A percentile compares a stretch with the other conserved stretches of the same genome.
Conservation (phyloP, 345 rosid species). For the Rhodomyrtus tomentosa region DNA sequence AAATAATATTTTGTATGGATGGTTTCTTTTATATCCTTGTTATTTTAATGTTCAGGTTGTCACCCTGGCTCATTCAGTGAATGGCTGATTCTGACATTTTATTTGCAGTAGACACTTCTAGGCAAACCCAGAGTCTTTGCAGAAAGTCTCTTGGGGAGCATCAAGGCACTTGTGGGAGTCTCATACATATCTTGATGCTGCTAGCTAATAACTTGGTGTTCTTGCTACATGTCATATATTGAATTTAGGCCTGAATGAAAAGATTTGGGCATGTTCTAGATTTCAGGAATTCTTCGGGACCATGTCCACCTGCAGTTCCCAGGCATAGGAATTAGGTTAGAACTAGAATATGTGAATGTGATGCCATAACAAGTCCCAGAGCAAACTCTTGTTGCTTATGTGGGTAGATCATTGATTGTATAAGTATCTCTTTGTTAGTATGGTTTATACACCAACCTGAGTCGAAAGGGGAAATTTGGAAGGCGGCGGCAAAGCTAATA, state of each 20-base stretch:
- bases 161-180: neutral
- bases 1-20: neutral
- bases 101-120: neutral
- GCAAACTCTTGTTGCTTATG: neutral
- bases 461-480: neutral
- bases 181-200: neutral
- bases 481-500: neutral
- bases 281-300: neutral
- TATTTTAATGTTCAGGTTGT: neutral
- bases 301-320: neutral
- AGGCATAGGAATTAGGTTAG: neutral
- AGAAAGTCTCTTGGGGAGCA: neutral
- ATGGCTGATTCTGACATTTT: neutral
- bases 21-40: neutral
- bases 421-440: neutral
- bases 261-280: neutral
- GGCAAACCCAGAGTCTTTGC: neutral
- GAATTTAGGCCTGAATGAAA: neutral
- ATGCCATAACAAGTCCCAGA: neutral
- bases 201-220: neutral
- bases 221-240: neutral
- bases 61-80: neutral
- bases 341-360: neutral
- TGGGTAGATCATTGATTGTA: neutral
- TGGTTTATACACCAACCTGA: neutral